These are phyloP conservation scores for Quercus wislizeni DNA, from an alignment of 306 rosid genomes.

Conservation along the genomic window DNA sequence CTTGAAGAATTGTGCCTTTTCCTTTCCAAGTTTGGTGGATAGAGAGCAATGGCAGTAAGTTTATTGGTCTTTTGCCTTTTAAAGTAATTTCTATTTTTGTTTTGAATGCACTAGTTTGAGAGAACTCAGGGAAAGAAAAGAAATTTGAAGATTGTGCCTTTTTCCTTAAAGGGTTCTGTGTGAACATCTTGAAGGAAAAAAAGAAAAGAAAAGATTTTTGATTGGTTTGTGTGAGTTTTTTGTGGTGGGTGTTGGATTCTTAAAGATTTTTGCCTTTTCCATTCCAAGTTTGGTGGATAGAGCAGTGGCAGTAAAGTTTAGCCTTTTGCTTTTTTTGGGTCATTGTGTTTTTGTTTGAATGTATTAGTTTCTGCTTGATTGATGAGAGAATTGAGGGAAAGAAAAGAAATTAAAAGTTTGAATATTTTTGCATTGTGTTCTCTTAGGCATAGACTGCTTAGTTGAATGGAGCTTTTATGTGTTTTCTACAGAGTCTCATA, in stretches of 20 bases:
- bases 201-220: too few relatives aligned
- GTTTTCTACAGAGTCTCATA: neutral
- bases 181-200: too few relatives aligned
- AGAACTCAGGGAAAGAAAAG: slow-evolving; percentile 4
- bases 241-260: neutral
- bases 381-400: slow-evolving; percentile 16
- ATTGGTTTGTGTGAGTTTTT: too few relatives aligned
- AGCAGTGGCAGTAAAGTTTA: slow-evolving; percentile 71
- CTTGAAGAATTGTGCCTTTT: slow-evolving; percentile 15
- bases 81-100: neutral
- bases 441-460: neutral
- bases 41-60: slow-evolving; percentile 71
- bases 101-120: slow-evolving; percentile 12
- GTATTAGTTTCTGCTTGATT: slow-evolving; percentile 21
- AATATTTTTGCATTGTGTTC: slow-evolving; percentile 28
- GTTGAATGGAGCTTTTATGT: neutral
- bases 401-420: neutral
- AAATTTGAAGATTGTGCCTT: slow-evolving; percentile 9
- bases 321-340: neutral
- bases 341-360: slow-evolving; percentile 1
- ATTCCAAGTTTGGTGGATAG: slow-evolving; percentile 38
- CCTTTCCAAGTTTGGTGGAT: slow-evolving; percentile 33
- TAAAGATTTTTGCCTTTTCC: slow-evolving; percentile 14
- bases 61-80: neutral
- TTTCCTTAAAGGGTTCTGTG: neutral